phyloP scores from a whole-genome alignment of 805 yeast genomes.

The Pichia nanzhaoensis region DNA sequence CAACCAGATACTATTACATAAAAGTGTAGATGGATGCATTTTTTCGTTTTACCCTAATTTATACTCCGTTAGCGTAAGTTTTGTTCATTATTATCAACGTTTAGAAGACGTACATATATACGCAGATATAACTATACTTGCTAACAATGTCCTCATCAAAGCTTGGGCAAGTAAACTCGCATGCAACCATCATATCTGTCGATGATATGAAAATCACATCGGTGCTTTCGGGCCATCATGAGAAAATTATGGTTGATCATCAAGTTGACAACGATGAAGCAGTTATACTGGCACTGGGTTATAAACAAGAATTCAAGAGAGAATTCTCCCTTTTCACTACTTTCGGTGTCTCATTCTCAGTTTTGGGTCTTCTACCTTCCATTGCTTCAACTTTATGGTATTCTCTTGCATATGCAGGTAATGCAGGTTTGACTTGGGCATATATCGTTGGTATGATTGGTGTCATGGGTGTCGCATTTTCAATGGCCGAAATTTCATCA shows the following conservation, averaged over 20 bases:
- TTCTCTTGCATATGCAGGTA: constrained; percentile 55
- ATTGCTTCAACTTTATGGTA: constrained; percentile 58
- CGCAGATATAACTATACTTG: not conserved
- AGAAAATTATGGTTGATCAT: constrained; percentile 37
- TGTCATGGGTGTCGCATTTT: constrained; percentile 49
- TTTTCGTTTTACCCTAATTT: too few species aligned
- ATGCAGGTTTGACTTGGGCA: constrained; percentile 62
- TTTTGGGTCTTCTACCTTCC: constrained; percentile 59
- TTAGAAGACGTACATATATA: too few species aligned
- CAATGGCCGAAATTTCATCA: constrained; percentile 59
- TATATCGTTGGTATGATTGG: constrained; percentile 49
- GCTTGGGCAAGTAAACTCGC: constrained; percentile 13
- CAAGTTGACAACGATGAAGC: constrained; percentile 45
- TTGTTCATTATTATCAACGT: too few species aligned
- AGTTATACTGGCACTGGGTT: constrained; percentile 50
- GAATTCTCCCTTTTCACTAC: constrained; percentile 52
- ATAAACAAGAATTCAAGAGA: constrained; percentile 59
- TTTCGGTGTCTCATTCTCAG: constrained; percentile 58
- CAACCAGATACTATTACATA: too few species aligned
- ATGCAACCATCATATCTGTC: constrained; percentile 21
- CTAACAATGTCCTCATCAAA: not conserved
- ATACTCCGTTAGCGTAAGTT: too few species aligned
- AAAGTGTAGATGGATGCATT: too few species aligned
- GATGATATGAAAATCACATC: constrained; percentile 23
- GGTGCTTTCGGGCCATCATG: constrained; percentile 19